These are phyloP conservation scores for Venturia aucupariae DNA, from an alignment of 2,329 filamentous ascomycete species.

Conservation along the genomic window DNA sequence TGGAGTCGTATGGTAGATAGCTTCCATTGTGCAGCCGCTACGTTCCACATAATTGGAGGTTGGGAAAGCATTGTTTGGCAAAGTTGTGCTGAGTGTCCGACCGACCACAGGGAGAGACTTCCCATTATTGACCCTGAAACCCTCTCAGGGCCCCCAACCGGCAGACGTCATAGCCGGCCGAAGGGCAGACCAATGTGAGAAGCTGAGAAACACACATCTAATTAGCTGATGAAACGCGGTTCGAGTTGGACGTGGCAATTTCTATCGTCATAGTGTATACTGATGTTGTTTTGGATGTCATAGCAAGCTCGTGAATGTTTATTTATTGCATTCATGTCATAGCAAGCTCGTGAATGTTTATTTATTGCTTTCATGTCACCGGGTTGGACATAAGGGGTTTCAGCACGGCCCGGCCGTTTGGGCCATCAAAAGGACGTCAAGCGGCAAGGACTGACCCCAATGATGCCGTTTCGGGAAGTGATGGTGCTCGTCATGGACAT, in stretches of 20 bases:
- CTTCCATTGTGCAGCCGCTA: neutral
- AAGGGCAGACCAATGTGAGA: neutral
- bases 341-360: neutral
- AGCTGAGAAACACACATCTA: neutral
- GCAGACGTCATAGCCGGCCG: neutral
- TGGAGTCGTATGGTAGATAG: neutral
- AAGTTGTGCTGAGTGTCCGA: neutral
- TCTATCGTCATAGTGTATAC: neutral
- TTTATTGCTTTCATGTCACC: neutral
- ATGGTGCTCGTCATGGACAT: neutral
- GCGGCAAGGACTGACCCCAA: neutral
- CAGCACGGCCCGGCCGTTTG: neutral
- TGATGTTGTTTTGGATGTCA: no score
- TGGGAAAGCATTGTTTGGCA: neutral
- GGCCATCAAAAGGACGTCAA: neutral
- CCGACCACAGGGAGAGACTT: no score
- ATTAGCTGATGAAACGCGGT: neutral
- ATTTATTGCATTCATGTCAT: no score
- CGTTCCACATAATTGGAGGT: neutral
- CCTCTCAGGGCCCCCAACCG: neutral
- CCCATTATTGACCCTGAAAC: neutral
- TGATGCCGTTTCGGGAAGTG: neutral
- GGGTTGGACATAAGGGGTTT: neutral
- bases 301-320: neutral
- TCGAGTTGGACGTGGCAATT: neutral